Percentiles rank a stretch among this genome's conserved stretches.
Evolutionary conservation across 176 grass and related monocot species (phyloP).

Genomic region (Eleusine coracana): DNA sequence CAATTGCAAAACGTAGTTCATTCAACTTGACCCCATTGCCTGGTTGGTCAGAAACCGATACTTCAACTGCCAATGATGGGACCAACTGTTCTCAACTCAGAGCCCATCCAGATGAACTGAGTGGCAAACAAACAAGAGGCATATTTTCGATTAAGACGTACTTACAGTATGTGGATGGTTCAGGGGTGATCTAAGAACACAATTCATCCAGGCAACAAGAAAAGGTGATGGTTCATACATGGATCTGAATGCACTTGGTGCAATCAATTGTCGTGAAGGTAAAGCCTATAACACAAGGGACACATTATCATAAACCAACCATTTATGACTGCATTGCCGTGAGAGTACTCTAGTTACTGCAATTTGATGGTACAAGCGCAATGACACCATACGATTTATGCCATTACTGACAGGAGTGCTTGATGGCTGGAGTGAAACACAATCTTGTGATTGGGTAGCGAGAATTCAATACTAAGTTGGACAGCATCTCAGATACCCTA

Average conservation of each 20-base stretch:
- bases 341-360: neutral
- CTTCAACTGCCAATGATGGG: conserved; percentile 42
- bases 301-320: neutral
- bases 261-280: neutral
- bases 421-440: neutral
- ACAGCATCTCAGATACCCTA: neutral
- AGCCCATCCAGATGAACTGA: conserved; percentile 15
- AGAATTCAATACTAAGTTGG: neutral
- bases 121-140: neutral
- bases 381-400: neutral
- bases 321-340: conserved; percentile 3
- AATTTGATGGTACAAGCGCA: neutral
- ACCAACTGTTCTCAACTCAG: neutral
- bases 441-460: too few species aligned
- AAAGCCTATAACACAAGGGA: neutral
- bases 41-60: conserved; percentile 53
- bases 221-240: neutral
- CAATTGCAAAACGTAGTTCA: neutral
- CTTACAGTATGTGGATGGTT: conserved; percentile 12
- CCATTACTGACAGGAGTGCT: neutral
- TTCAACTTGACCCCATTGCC: conserved; percentile 44
- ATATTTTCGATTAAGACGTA: conserved; percentile 13
- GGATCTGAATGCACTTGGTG: neutral
- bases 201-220: neutral
- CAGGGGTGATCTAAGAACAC: neutral